Percentiles rank a stretch among this genome's conserved stretches.
Evolutionary conservation across 257 asterid genomes (phyloP).

Genomic region (Przewalskia tangutica): DNA sequence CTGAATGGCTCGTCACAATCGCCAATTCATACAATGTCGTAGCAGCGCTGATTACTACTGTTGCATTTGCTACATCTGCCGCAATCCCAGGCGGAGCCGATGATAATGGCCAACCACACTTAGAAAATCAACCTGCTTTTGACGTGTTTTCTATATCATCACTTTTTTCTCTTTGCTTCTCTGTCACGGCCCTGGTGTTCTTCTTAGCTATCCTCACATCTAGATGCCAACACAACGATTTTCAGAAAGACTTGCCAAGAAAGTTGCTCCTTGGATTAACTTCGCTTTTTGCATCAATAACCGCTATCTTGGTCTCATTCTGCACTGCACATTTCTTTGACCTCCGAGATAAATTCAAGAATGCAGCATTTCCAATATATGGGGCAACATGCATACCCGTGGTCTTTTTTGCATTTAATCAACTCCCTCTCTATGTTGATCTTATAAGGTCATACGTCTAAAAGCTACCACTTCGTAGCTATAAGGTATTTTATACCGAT

Average conservation of each 20-base stretch:
- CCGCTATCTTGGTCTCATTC: slow-evolving; percentile 40
- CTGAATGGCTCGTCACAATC: slow-evolving; percentile 41
- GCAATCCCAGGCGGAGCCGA: slow-evolving; percentile 46
- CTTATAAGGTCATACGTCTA: slow-evolving; percentile 34
- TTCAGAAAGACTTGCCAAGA: slow-evolving; percentile 30
- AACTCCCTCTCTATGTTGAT: slow-evolving; percentile 47
- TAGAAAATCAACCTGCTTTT: slow-evolving; percentile 16
- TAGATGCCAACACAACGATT: slow-evolving; percentile 35
- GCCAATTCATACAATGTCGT: slow-evolving; percentile 51
- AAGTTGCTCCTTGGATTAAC: slow-evolving; percentile 41
- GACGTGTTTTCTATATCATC: slow-evolving; percentile 34
- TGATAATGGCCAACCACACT: slow-evolving; percentile 30
- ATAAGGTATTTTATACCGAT: slow-evolving; percentile 13
- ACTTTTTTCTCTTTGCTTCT: slow-evolving; percentile 41
- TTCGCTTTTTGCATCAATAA: slow-evolving; percentile 41
- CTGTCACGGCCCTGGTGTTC: slow-evolving; percentile 50
- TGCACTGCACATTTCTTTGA: slow-evolving; percentile 54
- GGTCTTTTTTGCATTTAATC: slow-evolving; percentile 30
- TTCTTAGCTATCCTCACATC: slow-evolving; percentile 58
- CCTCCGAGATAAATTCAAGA: slow-evolving; percentile 17
- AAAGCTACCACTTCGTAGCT: slow-evolving; percentile 16
- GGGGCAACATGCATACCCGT: slow-evolving; percentile 33
- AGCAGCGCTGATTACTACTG: slow-evolving; percentile 51
- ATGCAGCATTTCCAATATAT: slow-evolving; percentile 34
- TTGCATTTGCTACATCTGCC: slow-evolving; percentile 45